Evolutionary conservation across 441 rosid species (phyloP).

Genomic region (Euphorbia schlechtendalii): DNA sequence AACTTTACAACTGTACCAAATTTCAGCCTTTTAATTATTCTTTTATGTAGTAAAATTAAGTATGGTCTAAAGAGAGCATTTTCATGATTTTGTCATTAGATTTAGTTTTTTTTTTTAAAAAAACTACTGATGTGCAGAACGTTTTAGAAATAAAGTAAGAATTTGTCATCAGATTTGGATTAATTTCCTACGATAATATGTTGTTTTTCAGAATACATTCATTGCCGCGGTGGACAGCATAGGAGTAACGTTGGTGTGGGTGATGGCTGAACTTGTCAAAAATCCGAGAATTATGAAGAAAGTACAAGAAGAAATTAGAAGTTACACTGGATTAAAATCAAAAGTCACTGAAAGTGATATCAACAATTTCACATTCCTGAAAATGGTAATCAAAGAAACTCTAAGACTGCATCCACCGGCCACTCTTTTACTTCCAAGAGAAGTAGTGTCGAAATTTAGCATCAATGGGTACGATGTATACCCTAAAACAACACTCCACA

Average conservation of each 20-base stretch:
- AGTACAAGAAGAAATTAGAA: conserved; percentile 1
- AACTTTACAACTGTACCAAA: too few species aligned
- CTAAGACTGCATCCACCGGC: conserved; percentile 4
- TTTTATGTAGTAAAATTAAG: too few species aligned
- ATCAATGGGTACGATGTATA: not conserved
- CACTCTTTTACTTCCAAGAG: conserved; percentile 3
- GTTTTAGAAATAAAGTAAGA: too few species aligned
- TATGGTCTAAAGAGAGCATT: too few species aligned
- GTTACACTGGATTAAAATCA: not conserved
- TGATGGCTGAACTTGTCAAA: conserved; percentile 1
- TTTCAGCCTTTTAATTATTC: too few species aligned
- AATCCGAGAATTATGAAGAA: conserved; percentile 2
- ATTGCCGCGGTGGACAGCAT: not conserved
- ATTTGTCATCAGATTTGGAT: too few species aligned
- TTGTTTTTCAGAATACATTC: not conserved
- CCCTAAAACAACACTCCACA: conserved; percentile 4
- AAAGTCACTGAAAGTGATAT: not conserved
- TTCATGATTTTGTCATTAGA: too few species aligned
- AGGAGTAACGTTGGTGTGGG: conserved; percentile 1
- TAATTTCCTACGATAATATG: too few species aligned
- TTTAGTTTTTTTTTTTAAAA: too few species aligned
- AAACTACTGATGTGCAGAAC: too few species aligned
- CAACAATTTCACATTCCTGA: not conserved
- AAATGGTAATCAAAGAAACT: conserved; percentile 7
- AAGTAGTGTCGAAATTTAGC: not conserved